Evolutionary conservation across 2,329 filamentous ascomycete species (phyloP).

Genomic region (Xylaria sp.): DNA sequence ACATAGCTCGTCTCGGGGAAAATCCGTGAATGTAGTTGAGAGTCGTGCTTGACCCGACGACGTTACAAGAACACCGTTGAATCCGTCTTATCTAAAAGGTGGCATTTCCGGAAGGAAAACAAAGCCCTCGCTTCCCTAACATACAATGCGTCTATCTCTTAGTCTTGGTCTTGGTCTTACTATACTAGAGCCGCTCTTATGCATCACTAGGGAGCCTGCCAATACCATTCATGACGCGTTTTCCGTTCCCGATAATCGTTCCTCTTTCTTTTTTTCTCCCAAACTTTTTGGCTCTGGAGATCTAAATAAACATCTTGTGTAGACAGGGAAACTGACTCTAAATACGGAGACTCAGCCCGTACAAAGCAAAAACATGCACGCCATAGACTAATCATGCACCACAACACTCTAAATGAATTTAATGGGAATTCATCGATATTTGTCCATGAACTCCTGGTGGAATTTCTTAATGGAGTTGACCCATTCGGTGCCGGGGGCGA

Average conservation of each 20-base stretch:
- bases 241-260: not conserved
- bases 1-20: not conserved
- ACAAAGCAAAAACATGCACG: not conserved
- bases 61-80: not conserved
- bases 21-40: not conserved
- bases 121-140: not conserved
- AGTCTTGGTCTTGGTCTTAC: constrained; percentile 1
- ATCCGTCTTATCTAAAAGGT: constrained; percentile 5
- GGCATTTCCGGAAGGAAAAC: not conserved
- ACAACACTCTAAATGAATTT: too few relatives aligned
- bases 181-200: constrained; percentile 8
- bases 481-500: constrained; percentile 97
- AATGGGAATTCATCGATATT: constrained; percentile 69
- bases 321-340: not conserved
- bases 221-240: constrained; percentile 3
- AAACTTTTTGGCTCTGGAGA: too few relatives aligned
- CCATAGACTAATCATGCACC: not conserved
- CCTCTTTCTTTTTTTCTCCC: not conserved
- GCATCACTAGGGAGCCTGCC: constrained; percentile 2
- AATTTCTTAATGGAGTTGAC: constrained; percentile 87
- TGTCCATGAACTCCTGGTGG: constrained; percentile 88
- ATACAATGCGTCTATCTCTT: constrained; percentile 14
- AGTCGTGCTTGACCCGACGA: not conserved
- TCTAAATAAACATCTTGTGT: not conserved
- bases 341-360: not conserved